Evolutionary conservation across 2,329 filamentous ascomycete species (phyloP), one percentile per base, ranked within the genome.

Genomic region (Exophiala oligosperma): DNA sequence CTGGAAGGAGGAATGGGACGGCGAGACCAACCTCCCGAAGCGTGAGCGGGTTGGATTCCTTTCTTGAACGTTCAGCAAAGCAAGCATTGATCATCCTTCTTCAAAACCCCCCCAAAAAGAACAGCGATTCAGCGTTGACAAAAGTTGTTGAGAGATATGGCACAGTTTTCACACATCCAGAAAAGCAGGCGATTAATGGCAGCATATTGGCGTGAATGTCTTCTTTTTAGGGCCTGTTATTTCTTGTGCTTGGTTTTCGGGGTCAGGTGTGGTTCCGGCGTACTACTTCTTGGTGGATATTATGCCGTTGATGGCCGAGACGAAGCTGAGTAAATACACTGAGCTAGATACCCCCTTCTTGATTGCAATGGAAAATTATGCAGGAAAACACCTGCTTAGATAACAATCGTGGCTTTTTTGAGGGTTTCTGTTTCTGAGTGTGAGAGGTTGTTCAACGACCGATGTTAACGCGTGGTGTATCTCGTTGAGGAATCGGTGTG

Each of bases 21-120:
- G 59, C 4, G 59, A 35, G 32, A 35, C 32, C 32, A 35, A 53
- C 29, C 50, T 56, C 11, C 58, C 65, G 21, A 17, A 29, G 9
- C 41, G 60, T 38, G 64, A 67, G 37, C 60, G 59, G 28, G 64
- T 67, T 11, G 60, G 62, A n/a, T 67, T 61, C 54, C 51, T 67
- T 17, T 38, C 59, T 28, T 35, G 32, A 35, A 9, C 56, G 50
- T 44, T 58, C 53, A 43, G 56, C 57, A 52, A 57, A 32, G 53
- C 38, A 32, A 23, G 38, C 32, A 21, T 28, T 26, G 23, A 43
- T 21, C 37, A 43, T 21, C 37, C 24, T 47, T 35, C 40, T 53
- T 43, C 37, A 51, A 17, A 17, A 17, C 24, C 11, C 11, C n/a
- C 28, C n/a, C 32, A 41, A 53, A 26, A 41, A 41, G 50, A 14